Percentiles rank a stretch among this genome's conserved stretches.
Conservation (phyloP, 306 rosid genomes). For the Acacia melanoxylon region DNA sequence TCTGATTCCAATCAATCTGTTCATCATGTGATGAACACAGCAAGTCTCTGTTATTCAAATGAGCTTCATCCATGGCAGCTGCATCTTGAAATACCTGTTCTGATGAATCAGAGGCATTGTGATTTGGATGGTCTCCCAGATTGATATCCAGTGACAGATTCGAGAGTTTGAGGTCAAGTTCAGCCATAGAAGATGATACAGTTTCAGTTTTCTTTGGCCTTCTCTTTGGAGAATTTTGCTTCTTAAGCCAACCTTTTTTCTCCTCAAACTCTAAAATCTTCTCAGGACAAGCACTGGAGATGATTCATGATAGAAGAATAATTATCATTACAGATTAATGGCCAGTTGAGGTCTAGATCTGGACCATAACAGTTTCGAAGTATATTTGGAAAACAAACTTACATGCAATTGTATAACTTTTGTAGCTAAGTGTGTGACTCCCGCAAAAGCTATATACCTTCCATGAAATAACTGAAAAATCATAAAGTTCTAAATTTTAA, state of each 20-base stretch:
- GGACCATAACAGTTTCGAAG: not conserved
- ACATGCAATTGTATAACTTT: not conserved
- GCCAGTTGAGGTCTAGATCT: not conserved
- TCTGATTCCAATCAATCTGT: slow-evolving; percentile 6
- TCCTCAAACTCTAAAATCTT: slow-evolving; percentile 65
- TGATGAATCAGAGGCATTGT: slow-evolving; percentile 29
- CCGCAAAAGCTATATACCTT: not conserved
- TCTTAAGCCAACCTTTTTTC: slow-evolving; percentile 48
- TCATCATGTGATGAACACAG: slow-evolving; percentile 21
- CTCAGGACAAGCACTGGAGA: slow-evolving; percentile 81
- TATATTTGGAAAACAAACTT: not conserved
- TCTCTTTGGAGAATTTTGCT: slow-evolving; percentile 50
- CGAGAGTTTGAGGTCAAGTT: slow-evolving; percentile 60
- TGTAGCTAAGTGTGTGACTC: not conserved
- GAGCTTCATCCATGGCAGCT: slow-evolving; percentile 33
- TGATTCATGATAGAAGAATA: slow-evolving; percentile 15
- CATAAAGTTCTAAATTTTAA: not conserved
- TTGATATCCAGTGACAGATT: slow-evolving; percentile 54
- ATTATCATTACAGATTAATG: slow-evolving; percentile 2
- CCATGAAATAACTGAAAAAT: not conserved
- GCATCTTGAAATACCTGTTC: slow-evolving; percentile 20
- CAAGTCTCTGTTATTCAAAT: slow-evolving; percentile 26
- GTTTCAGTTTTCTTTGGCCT: slow-evolving; percentile 56
- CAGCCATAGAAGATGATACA: slow-evolving; percentile 42
- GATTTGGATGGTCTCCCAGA: slow-evolving; percentile 34